Conservation (phyloP, 139 green algal genomes). For the Picochlorum sp. region DNA sequence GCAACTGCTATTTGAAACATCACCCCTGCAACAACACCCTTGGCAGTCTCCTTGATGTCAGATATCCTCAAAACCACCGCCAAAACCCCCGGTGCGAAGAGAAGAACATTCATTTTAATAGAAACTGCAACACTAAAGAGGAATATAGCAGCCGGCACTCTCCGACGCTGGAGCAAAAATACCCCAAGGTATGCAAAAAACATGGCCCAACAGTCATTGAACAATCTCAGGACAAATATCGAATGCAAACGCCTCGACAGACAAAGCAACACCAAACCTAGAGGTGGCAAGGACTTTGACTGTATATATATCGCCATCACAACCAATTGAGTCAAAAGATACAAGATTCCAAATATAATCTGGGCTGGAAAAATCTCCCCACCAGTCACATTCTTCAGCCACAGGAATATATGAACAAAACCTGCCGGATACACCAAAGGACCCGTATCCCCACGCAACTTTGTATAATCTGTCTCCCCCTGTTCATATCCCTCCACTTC, state of each 20-base stretch:
- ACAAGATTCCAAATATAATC: slow-evolving; percentile 52
- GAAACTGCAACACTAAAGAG: slow-evolving; percentile 58
- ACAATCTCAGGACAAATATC: slow-evolving; percentile 78
- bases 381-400: slow-evolving; percentile 46
- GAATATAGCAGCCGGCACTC: slow-evolving; percentile 23
- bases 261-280: slow-evolving; percentile 55
- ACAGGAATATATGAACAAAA: slow-evolving; percentile 66
- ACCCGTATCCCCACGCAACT: slow-evolving; percentile 63
- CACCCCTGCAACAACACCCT: slow-evolving; percentile 18
- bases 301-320: slow-evolving; percentile 56
- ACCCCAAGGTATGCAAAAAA: slow-evolving; percentile 45
- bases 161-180: slow-evolving; percentile 20
- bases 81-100: slow-evolving; percentile 63
- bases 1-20: slow-evolving; percentile 47
- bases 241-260: slow-evolving; percentile 75
- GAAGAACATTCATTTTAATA: slow-evolving; percentile 85
- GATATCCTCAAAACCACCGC: slow-evolving; percentile 50
- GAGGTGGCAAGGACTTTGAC: slow-evolving; percentile 49
- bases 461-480: slow-evolving; percentile 69
- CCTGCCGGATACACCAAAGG: slow-evolving; percentile 82
- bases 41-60: not conserved
- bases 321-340: slow-evolving; percentile 50
- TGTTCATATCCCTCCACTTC: slow-evolving; percentile 31
- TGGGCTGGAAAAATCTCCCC: slow-evolving; percentile 33
- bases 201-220: slow-evolving; percentile 81